phyloP scores from a whole-genome alignment of 202 grass and related monocot genomes.

The Dendrocalamus latiflorus region DNA sequence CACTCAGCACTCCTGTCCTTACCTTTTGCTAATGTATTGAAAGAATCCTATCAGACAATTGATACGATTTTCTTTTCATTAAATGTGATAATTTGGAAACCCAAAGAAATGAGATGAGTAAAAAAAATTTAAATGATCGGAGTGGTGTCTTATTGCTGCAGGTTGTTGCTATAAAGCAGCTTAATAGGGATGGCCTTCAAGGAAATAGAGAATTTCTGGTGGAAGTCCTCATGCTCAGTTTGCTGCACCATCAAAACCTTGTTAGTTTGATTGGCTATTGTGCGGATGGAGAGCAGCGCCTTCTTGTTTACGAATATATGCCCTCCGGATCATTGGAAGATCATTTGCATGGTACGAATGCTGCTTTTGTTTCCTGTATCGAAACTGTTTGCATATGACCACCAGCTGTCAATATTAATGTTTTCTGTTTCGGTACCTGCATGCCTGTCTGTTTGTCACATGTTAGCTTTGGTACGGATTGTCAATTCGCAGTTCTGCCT shows the following conservation, averaged over 20 bases:
- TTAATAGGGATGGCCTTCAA: constrained; percentile 91
- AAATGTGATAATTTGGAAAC: not conserved
- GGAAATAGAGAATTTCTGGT: constrained; percentile 95
- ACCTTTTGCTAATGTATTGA: not conserved
- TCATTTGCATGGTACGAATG: constrained; percentile 77
- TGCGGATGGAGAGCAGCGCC: constrained; percentile 85
- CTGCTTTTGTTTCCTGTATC: constrained; percentile 9
- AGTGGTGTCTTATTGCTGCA: constrained; percentile 25
- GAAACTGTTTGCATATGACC: constrained; percentile 18
- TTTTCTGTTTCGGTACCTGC: constrained; percentile 12
- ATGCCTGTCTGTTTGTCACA: constrained; percentile 12
- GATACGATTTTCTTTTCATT: not conserved
- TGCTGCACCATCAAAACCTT: constrained; percentile 86
- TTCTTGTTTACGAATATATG: constrained; percentile 97
- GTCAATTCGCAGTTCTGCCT: not conserved
- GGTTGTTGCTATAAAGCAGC: constrained; percentile 90
- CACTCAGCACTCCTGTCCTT: not conserved
- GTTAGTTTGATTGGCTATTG: constrained; percentile 94
- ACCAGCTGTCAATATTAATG: constrained; percentile 8
- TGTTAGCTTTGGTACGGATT: constrained; percentile 13
- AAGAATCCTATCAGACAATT: not conserved
- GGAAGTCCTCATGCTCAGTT: constrained; percentile 94
- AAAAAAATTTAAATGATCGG: not conserved
- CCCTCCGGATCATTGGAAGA: constrained; percentile 89
- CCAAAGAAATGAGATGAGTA: not conserved